Conservation (phyloP, 345 rosid genomes). For the Passiflora organensis region DNA sequence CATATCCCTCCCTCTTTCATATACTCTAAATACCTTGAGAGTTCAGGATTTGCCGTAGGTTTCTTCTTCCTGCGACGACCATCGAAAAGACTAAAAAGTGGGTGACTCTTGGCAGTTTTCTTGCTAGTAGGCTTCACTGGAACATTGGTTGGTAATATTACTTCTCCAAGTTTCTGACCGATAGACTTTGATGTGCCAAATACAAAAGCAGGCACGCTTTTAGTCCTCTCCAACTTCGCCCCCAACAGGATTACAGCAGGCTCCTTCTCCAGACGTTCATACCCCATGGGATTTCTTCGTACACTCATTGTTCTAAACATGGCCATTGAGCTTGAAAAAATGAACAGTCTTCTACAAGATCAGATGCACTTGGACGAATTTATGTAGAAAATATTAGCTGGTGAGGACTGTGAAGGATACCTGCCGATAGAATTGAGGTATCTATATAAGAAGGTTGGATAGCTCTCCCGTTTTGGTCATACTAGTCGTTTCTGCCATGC, state of each 20-base stretch:
- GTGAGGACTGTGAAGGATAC: too few species aligned
- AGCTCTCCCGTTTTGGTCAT: too few species aligned
- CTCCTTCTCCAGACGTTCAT: conserved; percentile 40
- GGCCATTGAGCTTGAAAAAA: too few species aligned
- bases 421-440: too few species aligned
- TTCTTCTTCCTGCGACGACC: conserved; percentile 44
- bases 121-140: conserved; percentile 14
- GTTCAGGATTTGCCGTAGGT: conserved; percentile 60
- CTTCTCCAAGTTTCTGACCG: background rate
- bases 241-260: conserved; percentile 20
- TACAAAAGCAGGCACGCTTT: conserved; percentile 40
- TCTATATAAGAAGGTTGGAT: too few species aligned
- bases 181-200: conserved; percentile 20
- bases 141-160: background rate
- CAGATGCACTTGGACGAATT: too few species aligned
- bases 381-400: too few species aligned
- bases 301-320: conserved; percentile 66
- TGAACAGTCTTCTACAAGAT: too few species aligned
- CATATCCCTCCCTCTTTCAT: conserved; percentile 70
- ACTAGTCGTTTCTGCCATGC: too few species aligned
- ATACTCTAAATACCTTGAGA: conserved; percentile 62
- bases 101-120: conserved; percentile 46
- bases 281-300: conserved; percentile 37
- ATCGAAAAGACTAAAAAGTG: conserved; percentile 50
- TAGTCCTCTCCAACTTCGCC: conserved; percentile 33